Evolutionary conservation across 2,329 filamentous ascomycete species (phyloP), one percentile per base, ranked within the genome.

Genomic region (Alternaria brassicicola): DNA sequence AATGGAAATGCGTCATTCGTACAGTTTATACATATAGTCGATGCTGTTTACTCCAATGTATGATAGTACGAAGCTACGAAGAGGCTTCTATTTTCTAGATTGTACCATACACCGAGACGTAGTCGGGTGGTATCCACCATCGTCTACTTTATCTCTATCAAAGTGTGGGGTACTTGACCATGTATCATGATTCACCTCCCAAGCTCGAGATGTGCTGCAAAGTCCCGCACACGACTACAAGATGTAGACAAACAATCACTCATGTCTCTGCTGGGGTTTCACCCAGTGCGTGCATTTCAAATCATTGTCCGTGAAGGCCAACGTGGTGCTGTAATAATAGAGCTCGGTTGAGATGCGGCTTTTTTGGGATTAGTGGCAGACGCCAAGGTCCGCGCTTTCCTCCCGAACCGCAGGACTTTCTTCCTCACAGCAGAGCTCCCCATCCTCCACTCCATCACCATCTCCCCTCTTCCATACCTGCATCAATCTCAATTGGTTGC

Each of bases 401-500:
- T 69, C 65, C 68, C 66, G 66, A 67, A 65, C 65, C 68, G 68
- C 66, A 68, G 63, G 66, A 64, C 61, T 66, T 71, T 69, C 63
- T 66, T 66, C 65, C 62, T 66, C 59, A 64, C 61, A 65, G 62
- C 64, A 69, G 71, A 70, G 70, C 70, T 72, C 71, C 43, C 65
- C 73, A 68, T 73, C 65, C 64, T 67, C 65, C 66, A 69, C 71
- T 71, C 62, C 73, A 73, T 76, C 76, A 74, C 74, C 73, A 72
- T 75, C 76, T 74, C 76, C 74, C 67, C 76, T 76, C 75, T 68
- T 63, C 67, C 64, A 62, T 71, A 71, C 70, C 75, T 77, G 73
- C 75, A 74, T 78, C 76, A 74, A 76, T 78, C 71, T 76, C 76
- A 78, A 78, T 78, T 78, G 76, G 71, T 76, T 70, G 76, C 76